Conservation (phyloP, 805 yeast genomes). For the Ascoidea rubescens region DNA sequence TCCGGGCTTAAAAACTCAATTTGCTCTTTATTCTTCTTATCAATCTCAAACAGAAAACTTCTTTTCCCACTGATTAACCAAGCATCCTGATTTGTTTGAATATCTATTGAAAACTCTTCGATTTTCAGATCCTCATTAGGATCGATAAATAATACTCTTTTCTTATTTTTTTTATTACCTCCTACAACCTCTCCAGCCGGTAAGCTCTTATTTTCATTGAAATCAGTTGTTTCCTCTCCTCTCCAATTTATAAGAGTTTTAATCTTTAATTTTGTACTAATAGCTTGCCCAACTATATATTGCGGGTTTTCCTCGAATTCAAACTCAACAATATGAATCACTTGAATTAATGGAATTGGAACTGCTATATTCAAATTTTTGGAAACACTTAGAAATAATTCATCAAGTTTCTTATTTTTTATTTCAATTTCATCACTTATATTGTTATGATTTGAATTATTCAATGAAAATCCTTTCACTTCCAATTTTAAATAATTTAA, state of each 20-base stretch:
- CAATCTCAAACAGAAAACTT: constrained; percentile 32
- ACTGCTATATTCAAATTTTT: constrained; percentile 35
- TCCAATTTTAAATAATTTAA: not conserved
- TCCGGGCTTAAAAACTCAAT: constrained; percentile 8
- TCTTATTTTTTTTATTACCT: constrained; percentile 6
- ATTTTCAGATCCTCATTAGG: constrained; percentile 7
- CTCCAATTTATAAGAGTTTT: constrained; percentile 34
- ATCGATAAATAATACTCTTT: constrained; percentile 10
- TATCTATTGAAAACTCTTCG: constrained; percentile 28
- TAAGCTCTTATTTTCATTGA: not conserved
- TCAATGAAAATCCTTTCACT: not conserved
- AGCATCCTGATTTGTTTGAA: constrained; percentile 41
- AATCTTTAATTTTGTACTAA: constrained; percentile 29
- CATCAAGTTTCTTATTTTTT: constrained; percentile 1
- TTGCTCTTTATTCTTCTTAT: constrained; percentile 9
- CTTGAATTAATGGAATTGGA: constrained; percentile 44
- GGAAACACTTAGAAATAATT: constrained; percentile 7
- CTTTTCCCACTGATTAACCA: constrained; percentile 77
- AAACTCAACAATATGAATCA: constrained; percentile 45
- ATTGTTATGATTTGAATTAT: not conserved
- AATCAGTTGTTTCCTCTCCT: constrained; percentile 4
- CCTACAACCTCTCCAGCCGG: not conserved
- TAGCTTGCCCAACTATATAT: constrained; percentile 50
- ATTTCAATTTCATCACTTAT: not conserved
- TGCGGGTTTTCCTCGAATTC: constrained; percentile 22